These are phyloP conservation scores for Penicillium parvum DNA, from an alignment of 495 filamentous ascomycete genomes.

Conservation along the genomic window DNA sequence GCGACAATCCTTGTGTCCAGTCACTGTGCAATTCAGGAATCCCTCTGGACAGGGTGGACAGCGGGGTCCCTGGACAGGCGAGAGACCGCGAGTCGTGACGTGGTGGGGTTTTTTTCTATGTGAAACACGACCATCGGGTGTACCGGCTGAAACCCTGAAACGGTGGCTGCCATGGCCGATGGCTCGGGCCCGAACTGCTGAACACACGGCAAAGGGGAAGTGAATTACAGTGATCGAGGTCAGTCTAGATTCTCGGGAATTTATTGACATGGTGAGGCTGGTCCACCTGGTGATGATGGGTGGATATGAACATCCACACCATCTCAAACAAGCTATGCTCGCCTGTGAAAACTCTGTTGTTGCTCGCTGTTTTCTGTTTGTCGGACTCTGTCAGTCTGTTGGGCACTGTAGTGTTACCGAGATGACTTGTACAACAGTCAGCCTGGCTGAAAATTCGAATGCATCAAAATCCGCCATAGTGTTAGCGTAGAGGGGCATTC, in stretches of 20 bases:
- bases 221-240: no score
- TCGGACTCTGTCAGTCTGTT: no score
- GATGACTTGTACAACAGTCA: no score
- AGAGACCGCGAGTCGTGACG: neutral
- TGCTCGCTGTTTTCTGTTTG: neutral
- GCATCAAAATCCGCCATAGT: no score
- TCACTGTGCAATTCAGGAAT: neutral
- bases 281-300: no score
- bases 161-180: constrained; percentile 5
- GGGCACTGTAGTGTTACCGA: constrained; percentile 3
- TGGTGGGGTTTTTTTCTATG: neutral
- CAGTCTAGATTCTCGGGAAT: no score
- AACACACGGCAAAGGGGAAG: no score
- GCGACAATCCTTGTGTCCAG: neutral
- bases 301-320: no score
- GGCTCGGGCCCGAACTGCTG: no score
- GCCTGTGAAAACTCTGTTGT: neutral
- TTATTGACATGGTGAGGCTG: no score
- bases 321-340: neutral
- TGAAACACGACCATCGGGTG: neutral
- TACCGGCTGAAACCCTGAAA: constrained; percentile 9
- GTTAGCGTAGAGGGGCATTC: neutral
- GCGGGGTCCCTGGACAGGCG: neutral
- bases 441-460: neutral
- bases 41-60: neutral